Evolutionary conservation across 2,329 filamentous ascomycete species (phyloP).

Genomic region (Paradendryphiella salina): DNA sequence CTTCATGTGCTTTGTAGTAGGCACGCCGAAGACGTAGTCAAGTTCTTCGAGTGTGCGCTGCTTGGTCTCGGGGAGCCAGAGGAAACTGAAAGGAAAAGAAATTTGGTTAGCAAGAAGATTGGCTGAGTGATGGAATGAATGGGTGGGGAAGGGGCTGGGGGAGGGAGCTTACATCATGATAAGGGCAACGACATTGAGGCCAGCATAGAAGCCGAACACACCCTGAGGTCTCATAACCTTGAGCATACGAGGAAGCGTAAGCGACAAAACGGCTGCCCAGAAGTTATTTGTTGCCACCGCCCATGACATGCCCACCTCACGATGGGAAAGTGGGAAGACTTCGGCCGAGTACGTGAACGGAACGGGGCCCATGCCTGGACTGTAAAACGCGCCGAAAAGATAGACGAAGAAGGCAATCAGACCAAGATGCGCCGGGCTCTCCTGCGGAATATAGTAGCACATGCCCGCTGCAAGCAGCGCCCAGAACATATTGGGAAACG

Average conservation of each 20-base stretch:
- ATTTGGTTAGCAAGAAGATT: neutral
- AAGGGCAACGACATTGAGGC: constrained; percentile 63
- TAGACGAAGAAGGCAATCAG: constrained; percentile 62
- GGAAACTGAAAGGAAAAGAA: constrained; percentile 46
- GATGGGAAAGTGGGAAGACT: constrained; percentile 70
- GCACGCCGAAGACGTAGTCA: constrained; percentile 56
- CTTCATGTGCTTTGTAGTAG: constrained; percentile 47
- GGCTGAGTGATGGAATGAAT: too few relatives aligned
- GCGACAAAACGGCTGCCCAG: constrained; percentile 62
- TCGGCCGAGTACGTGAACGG: constrained; percentile 52
- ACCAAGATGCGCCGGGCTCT: constrained; percentile 49
- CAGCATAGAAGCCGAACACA: constrained; percentile 65
- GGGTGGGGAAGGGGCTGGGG: neutral
- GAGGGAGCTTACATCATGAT: constrained; percentile 57
- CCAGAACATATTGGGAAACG: constrained; percentile 57
- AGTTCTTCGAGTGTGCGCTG: constrained; percentile 55
- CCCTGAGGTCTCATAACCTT: constrained; percentile 55
- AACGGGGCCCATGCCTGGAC: constrained; percentile 56
- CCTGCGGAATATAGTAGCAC: constrained; percentile 55
- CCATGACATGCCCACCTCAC: constrained; percentile 72
- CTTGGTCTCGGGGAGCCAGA: constrained; percentile 58
- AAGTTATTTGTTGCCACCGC: constrained; percentile 68
- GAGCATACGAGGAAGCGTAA: constrained; percentile 65
- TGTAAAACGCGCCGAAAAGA: constrained; percentile 54
- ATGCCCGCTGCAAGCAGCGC: constrained; percentile 54